phyloP scores from a whole-genome alignment of 2,329 filamentous ascomycete genomes.

The Emmonsia crescens region DNA sequence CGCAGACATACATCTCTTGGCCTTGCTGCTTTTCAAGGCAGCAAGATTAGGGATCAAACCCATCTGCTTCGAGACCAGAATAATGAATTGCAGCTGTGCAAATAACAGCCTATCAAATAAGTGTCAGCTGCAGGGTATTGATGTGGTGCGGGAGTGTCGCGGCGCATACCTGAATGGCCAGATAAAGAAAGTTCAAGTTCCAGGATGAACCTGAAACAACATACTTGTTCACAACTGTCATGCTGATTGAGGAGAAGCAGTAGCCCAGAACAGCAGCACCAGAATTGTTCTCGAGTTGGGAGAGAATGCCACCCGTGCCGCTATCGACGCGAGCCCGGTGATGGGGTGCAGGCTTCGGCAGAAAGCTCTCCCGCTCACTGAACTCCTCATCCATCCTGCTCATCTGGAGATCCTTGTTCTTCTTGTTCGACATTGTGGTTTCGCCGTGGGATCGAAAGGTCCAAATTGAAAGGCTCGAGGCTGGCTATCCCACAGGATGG shows the following conservation, averaged over 20 bases:
- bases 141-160: no score
- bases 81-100: constrained; percentile 80
- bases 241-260: constrained; percentile 88
- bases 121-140: background rate
- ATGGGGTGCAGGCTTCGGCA: no score
- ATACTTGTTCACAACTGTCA: constrained; percentile 99
- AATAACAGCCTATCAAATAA: constrained; percentile 54
- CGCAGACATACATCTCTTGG: constrained; percentile 69
- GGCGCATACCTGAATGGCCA: constrained; percentile 80
- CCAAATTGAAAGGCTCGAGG: no score
- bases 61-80: no score
- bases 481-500: no score
- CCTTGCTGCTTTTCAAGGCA: constrained; percentile 81
- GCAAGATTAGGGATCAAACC: no score
- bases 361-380: no score
- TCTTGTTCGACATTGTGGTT: constrained; percentile 77
- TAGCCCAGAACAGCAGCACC: constrained; percentile 75
- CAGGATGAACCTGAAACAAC: constrained; percentile 82
- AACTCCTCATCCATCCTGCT: constrained; percentile 49
- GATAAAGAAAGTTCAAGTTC: constrained; percentile 88
- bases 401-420: constrained; percentile 70
- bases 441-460: no score
- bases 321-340: no score
- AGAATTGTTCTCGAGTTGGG: constrained; percentile 60
- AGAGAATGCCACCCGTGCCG: no score